Evolutionary conservation across 768 basidiomycete genomes (phyloP).

Genomic region (Candolleomyces aberdarensis): DNA sequence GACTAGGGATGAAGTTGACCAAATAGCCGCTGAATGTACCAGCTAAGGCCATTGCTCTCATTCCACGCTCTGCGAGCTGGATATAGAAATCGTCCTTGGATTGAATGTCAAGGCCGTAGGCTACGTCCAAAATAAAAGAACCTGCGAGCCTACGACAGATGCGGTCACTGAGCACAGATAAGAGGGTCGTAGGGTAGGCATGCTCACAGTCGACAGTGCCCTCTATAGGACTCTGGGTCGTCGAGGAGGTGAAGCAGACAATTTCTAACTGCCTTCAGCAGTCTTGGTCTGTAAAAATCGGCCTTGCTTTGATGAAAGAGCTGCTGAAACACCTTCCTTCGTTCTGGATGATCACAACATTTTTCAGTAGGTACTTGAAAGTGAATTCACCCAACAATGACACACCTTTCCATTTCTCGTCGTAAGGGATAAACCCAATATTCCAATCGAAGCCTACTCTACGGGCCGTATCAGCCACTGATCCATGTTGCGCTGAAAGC

Average conservation of each 20-base stretch:
- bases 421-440: conserved; percentile 31
- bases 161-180: not conserved
- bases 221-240: not conserved
- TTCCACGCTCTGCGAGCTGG: conserved; percentile 15
- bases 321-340: not conserved
- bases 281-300: not conserved
- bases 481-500: not conserved
- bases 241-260: not conserved
- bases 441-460: conserved; percentile 50
- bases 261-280: not conserved
- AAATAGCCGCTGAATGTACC: conserved; percentile 21
- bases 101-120: conserved; percentile 7
- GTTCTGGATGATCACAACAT: not conserved
- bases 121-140: conserved; percentile 6
- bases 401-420: conserved; percentile 19
- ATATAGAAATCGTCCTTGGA: conserved; percentile 14
- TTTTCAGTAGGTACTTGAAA: no score
- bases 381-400: not conserved
- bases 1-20: conserved; percentile 26
- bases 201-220: not conserved
- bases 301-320: not conserved
- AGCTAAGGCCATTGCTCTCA: conserved; percentile 18
- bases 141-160: not conserved
- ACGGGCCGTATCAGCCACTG: not conserved
- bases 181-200: not conserved